Conservation (phyloP, 345 rosid genomes). For the Lenwebbia sp. region DNA sequence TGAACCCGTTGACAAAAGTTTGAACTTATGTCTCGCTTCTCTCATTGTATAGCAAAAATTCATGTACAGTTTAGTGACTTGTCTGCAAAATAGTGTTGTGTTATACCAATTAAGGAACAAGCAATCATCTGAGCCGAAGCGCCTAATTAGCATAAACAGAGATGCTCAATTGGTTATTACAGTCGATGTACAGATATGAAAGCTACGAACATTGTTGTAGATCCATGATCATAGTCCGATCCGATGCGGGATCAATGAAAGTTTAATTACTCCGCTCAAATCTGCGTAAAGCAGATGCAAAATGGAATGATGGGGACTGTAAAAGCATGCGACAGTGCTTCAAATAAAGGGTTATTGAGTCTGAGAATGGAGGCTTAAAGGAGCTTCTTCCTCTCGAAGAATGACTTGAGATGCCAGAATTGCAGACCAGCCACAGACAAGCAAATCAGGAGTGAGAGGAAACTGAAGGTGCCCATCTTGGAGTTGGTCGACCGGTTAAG, state of each 20-base stretch:
- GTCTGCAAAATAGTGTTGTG: not conserved
- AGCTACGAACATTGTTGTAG: not conserved
- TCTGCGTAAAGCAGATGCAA: not conserved
- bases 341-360: not conserved
- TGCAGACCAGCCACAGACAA: constrained; percentile 67
- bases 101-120: not conserved
- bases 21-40: no score
- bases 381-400: constrained; percentile 85
- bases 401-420: constrained; percentile 76
- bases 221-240: not conserved
- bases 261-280: not conserved
- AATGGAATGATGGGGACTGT: not conserved
- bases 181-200: not conserved
- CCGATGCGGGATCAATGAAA: not conserved
- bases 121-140: not conserved
- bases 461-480: constrained; percentile 49
- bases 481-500: constrained; percentile 59
- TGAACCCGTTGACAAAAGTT: no score
- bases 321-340: not conserved
- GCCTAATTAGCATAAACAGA: not conserved
- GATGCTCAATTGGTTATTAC: not conserved
- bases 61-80: not conserved
- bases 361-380: constrained; percentile 13
- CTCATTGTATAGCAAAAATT: not conserved
- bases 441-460: constrained; percentile 57